Evolutionary conservation across 2,329 filamentous ascomycete genomes (phyloP).

Genomic region (Diaporthe sp.): DNA sequence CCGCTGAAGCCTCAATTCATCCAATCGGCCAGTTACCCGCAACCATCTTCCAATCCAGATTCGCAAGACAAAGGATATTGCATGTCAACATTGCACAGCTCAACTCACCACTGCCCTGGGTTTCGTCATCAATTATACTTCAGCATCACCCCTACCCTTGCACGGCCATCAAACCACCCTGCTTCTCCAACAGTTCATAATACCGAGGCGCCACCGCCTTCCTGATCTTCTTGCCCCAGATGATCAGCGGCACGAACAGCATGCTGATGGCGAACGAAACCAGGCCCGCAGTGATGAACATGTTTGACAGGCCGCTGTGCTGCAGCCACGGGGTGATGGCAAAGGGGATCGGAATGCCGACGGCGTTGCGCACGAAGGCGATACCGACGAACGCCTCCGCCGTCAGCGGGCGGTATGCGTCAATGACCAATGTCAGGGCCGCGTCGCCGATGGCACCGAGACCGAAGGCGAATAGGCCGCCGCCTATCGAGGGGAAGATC

Average conservation of each 20-base stretch:
- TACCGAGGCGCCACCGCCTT: slow-evolving; percentile 2
- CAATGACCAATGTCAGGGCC: slow-evolving; percentile 33
- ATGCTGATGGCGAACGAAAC: slow-evolving; percentile 6
- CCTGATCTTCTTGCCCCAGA: slow-evolving; percentile 26
- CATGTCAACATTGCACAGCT: not conserved
- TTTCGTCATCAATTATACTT: not conserved
- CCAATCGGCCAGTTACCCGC: not conserved
- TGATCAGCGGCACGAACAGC: slow-evolving; percentile 14
- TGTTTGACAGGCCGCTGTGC: slow-evolving; percentile 1
- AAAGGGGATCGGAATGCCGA: slow-evolving; percentile 36
- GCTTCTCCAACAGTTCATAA: slow-evolving; percentile 7
- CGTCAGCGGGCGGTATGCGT: slow-evolving; percentile 29
- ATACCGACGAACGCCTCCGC: slow-evolving; percentile 39
- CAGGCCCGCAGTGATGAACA: not conserved
- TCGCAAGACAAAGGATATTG: not conserved
- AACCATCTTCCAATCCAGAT: not conserved
- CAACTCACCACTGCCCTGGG: not conserved
- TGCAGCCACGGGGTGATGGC: slow-evolving; percentile 20
- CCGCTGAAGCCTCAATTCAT: not conserved
- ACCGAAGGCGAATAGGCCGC: slow-evolving; percentile 44
- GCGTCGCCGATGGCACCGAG: slow-evolving; percentile 46
- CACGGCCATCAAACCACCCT: not conserved
- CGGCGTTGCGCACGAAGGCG: slow-evolving; percentile 26
- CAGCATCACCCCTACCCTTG: not conserved
- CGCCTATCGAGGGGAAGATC: slow-evolving; percentile 46